A percentile compares a stretch with the other conserved stretches of the same genome.
Conservation (phyloP, 768 basidiomycete species). For the Pisolithus microcarpus region DNA sequence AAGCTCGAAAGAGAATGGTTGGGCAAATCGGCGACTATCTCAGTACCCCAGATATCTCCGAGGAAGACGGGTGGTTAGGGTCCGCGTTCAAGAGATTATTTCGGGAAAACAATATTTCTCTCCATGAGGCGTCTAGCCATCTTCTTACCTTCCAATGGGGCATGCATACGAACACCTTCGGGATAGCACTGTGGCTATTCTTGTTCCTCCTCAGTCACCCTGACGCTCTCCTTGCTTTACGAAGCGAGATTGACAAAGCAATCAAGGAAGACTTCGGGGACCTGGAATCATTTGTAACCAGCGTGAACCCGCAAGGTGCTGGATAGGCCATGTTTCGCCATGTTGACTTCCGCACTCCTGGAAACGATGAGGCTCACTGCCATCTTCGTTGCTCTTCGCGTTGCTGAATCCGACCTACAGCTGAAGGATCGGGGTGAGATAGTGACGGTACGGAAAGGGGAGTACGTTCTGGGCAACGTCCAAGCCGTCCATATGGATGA, state of each 20-base stretch:
- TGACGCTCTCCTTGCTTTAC: conserved; percentile 36
- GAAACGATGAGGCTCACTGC: no score
- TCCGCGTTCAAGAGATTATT: no score
- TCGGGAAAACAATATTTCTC: not conserved
- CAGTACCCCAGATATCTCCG: no score
- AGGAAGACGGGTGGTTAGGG: no score
- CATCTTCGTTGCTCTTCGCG: conserved; percentile 4
- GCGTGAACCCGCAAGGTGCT: no score
- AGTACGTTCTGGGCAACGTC: conserved; percentile 16
- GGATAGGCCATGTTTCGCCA: no score
- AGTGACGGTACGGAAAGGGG: conserved; percentile 16
- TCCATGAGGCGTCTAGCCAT: conserved; percentile 6
- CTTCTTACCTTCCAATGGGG: conserved; percentile 21
- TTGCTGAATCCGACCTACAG: not conserved
- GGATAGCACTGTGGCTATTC: conserved; percentile 15
- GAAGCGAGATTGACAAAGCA: conserved; percentile 38
- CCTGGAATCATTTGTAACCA: no score
- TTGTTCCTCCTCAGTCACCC: conserved; percentile 35
- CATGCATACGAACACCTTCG: conserved; percentile 16
- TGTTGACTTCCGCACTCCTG: conserved; percentile 1
- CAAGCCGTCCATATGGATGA: conserved; percentile 16
- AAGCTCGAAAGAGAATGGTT: conserved; percentile 3
- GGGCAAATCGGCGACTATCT: no score
- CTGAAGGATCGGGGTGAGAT: conserved; percentile 4
- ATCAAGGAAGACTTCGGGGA: conserved; percentile 5